Evolutionary conservation across 2,329 filamentous ascomycete species (phyloP), one percentile per base, ranked within the genome.

Genomic region (Massarina eburnea): DNA sequence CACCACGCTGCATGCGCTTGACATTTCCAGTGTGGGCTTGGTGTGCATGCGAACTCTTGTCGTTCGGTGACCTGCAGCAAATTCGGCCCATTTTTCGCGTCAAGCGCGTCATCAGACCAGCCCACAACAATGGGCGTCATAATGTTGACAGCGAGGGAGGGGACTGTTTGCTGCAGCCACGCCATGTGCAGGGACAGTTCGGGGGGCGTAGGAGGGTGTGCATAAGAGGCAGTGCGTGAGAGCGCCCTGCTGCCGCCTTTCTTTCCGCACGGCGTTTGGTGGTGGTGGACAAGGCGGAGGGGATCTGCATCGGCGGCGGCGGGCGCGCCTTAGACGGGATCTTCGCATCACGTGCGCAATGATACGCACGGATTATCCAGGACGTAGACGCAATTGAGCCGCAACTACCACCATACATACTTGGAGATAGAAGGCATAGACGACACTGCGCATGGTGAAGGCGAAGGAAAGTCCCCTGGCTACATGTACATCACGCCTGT

Each of bases 381-480:
- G 19, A 12, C 37, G 8, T 32, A 9, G 37, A 39, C 27, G 39
- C 42, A 45, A 39, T 49, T 46, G 47, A 49, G 47, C 47, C 47
- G 47, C 47, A 30, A 46, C 30, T 29, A n/a, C n/a, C n/a, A n/a
- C n/a, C n/a, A 29, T 35, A 19, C 21, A 22, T 34, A 26, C 17
- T 18, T 34, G 45, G 35, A 37, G 30, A 34, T 17, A 17, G 29
- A 26, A 29, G 37, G 14, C 29, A 38, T 14, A 8, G 27, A 30
- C 27, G 9, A 14, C 27, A 30, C n/a, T 14, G 27, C 27, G 12
- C 33, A 42, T 30, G 15, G 12, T 14, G 24, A 38, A 39, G 32
- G 38, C 29, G 22, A 35, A 29, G 32, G 27, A 32, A 18, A 24
- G 21, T 43, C 26, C 20, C 24, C 41, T 37, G 35, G 15, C 36